A percentile compares a stretch with the other conserved stretches of the same genome.
phyloP scores from a whole-genome alignment of 164 flowering plant species.

The Buxus sempervirens region DNA sequence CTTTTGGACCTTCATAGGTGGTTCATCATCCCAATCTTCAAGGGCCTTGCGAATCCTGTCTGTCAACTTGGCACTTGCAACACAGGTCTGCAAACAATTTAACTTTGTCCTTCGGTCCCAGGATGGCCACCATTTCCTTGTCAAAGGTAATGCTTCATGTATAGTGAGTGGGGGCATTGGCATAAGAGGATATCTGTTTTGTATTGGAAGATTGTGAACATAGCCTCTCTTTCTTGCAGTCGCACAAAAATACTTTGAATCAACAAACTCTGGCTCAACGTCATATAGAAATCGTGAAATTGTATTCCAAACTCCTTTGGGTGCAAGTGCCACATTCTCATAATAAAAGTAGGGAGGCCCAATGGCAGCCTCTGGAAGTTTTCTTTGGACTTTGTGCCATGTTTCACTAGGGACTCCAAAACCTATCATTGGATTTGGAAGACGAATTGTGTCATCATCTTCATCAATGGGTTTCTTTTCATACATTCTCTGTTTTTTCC shows the following conservation, averaged over 20 bases:
- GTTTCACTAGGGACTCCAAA: conserved; percentile 58
- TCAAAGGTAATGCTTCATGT: conserved; percentile 68
- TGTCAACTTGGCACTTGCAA: conserved; percentile 71
- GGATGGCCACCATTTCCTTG: conserved; percentile 87
- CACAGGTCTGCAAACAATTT: conserved; percentile 73
- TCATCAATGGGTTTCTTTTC: conserved; percentile 23
- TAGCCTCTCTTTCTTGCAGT: conserved; percentile 91
- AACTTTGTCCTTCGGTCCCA: conserved; percentile 81
- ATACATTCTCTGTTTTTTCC: conserved; percentile 24
- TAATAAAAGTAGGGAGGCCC: conserved; percentile 91
- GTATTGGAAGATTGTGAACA: conserved; percentile 80
- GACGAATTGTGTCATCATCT: conserved; percentile 39
- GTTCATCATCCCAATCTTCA: conserved; percentile 45
- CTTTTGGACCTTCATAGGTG: conserved; percentile 57
- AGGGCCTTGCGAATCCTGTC: conserved; percentile 69
- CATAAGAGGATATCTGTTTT: conserved; percentile 54
- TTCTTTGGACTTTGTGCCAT: conserved; percentile 22
- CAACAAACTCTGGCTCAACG: conserved; percentile 88
- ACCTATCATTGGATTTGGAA: conserved; percentile 81
- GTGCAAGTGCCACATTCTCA: conserved; percentile 92
- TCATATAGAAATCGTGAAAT: conserved; percentile 72
- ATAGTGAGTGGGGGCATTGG: conserved; percentile 78
- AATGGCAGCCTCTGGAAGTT: conserved; percentile 56
- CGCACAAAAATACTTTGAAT: conserved; percentile 79
- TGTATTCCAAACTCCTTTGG: conserved; percentile 84